Conservation (phyloP, 352 stramenopile genomes). For the Pythium oligandrum region DNA sequence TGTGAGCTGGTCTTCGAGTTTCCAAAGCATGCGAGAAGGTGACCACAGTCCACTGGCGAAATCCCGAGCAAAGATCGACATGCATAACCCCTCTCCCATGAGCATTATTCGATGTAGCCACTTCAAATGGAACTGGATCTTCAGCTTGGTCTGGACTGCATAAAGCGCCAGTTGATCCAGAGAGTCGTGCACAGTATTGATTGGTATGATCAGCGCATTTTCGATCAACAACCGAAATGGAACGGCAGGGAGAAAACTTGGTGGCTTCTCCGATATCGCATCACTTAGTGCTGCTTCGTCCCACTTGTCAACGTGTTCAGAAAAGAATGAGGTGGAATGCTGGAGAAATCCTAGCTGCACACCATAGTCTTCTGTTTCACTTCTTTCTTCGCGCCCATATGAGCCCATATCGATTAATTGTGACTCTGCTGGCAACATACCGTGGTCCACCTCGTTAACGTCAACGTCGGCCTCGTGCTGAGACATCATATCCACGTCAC, state of each 20-base stretch:
- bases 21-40: slow-evolving; percentile 38
- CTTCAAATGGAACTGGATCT: slow-evolving; percentile 40
- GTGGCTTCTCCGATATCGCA: too few species aligned
- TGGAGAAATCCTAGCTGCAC: too few species aligned
- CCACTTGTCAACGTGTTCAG: too few species aligned
- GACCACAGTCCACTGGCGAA: slow-evolving; percentile 41
- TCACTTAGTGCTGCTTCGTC: too few species aligned
- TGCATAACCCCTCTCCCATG: slow-evolving; percentile 69
- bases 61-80: slow-evolving; percentile 66
- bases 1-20: slow-evolving; percentile 35
- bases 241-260: slow-evolving; percentile 4
- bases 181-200: slow-evolving; percentile 29
- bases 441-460: too few species aligned
- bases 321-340: too few species aligned
- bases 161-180: slow-evolving; percentile 43
- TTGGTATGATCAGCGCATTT: slow-evolving; percentile 32
- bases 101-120: slow-evolving; percentile 66
- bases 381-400: too few species aligned
- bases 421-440: too few species aligned
- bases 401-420: too few species aligned
- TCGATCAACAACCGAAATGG: slow-evolving; percentile 43
- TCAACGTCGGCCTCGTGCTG: too few species aligned
- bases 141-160: slow-evolving; percentile 35
- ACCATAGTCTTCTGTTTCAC: too few species aligned
- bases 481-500: too few species aligned